Evolutionary conservation across 1,284 basidiomycete species (phyloP).

Genomic region (Ceratobasidium sp.): DNA sequence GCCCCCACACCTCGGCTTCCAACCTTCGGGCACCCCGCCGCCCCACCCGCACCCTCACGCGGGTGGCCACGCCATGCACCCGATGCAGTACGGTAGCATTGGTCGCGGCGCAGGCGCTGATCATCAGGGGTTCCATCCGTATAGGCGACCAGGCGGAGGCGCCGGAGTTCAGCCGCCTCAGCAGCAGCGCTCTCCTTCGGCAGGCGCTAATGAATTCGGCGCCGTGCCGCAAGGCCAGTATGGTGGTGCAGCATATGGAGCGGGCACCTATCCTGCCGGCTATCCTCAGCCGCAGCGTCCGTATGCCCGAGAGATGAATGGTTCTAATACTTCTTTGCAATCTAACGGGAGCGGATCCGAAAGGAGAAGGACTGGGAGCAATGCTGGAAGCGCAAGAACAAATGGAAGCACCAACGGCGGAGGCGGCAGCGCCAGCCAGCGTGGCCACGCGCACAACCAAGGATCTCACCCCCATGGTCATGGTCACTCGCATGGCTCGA

Average conservation of each 20-base stretch:
- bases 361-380: slow-evolving; percentile 22
- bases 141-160: slow-evolving; percentile 24
- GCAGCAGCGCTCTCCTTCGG: background rate
- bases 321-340: slow-evolving; percentile 41
- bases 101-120: slow-evolving; percentile 8
- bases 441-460: slow-evolving; percentile 42
- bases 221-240: slow-evolving; percentile 24
- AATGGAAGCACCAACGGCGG: slow-evolving; percentile 5
- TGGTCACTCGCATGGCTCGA: slow-evolving; percentile 45
- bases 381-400: slow-evolving; percentile 16
- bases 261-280: slow-evolving; percentile 1
- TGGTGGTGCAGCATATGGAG: background rate
- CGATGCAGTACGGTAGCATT: slow-evolving; percentile 57
- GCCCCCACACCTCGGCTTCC: slow-evolving; percentile 21
- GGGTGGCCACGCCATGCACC: slow-evolving; percentile 55
- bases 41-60: slow-evolving; percentile 63
- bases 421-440: slow-evolving; percentile 45
- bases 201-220: background rate
- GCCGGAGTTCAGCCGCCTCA: background rate
- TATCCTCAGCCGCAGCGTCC: slow-evolving; percentile 60
- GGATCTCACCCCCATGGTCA: slow-evolving; percentile 16
- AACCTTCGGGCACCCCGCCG: slow-evolving; percentile 52
- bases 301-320: slow-evolving; percentile 64
- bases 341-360: slow-evolving; percentile 30
- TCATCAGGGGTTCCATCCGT: slow-evolving; percentile 42